Evolutionary conservation across 176 grass and related monocot species (phyloP), one percentile per base, ranked within the genome.

Genomic region (Urochloa ruziziensis): DNA sequence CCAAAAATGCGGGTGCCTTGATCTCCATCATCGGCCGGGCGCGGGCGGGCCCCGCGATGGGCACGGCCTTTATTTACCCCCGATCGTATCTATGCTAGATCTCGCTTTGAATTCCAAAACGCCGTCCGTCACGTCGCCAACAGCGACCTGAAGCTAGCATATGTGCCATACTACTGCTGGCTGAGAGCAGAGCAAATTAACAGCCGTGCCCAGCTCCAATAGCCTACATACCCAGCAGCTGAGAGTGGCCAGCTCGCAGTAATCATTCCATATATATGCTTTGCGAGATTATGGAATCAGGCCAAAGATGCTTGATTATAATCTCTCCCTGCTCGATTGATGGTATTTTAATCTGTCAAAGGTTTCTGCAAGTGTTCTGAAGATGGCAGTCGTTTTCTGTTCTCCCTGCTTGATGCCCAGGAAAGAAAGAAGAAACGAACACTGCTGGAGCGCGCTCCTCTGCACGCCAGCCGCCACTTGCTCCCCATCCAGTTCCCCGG

Each of bases 71-170:
- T 51, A 51, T 75, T 90, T 51, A 51, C 46, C 71, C 63, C 88
- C 72, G 4, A 58, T 28, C 78, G 79, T 54, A 86, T 90, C 88
- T 62, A 15, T 69, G 62, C 73, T 66, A 82, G 88, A 90, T 90
- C 85, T 82, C 79, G 79, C 67, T 73, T 88, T 84, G 80, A 88
- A 84, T 79, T 79, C 73, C 82, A 88, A 88, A 57, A 73, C 80
- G 25, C 74, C 56, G 48, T 34, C 36, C 36, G 62, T 88, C 80
- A 57, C 86, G 79, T 70, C 85, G 47, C 62, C 70, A 36, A 36
- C 86, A 79, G 86, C 23, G 86, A 88, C 46, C n/a, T n/a, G n/a
- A n/a, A n/a, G n/a, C n/a, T n/a, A n/a, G n/a, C n/a, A n/a, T n/a
- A n/a, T n/a, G n/a, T n/a, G n/a, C n/a, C n/a, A n/a, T n/a, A n/a